phyloP scores from a whole-genome alignment of 2,329 filamentous ascomycete genomes.

The Orbilia ellipsospora region DNA sequence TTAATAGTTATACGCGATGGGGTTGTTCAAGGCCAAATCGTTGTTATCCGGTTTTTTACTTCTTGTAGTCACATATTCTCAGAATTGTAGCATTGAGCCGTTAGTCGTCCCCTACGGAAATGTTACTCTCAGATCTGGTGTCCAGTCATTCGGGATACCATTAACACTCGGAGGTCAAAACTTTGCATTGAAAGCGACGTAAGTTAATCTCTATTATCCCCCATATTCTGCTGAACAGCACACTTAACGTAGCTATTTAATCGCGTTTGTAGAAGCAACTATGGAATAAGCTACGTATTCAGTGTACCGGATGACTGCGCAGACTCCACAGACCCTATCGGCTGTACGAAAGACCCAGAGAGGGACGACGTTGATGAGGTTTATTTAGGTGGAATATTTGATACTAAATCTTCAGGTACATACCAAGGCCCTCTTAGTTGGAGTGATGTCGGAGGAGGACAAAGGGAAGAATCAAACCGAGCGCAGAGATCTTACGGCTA shows the following conservation, averaged over 20 bases:
- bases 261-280: too few species aligned
- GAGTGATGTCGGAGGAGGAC: neutral
- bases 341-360: too few species aligned
- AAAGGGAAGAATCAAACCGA: neutral
- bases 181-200: too few species aligned
- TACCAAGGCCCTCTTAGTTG: constrained; percentile 9
- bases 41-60: too few species aligned
- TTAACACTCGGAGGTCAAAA: neutral
- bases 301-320: too few species aligned
- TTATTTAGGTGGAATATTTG: constrained; percentile 7
- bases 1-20: too few species aligned
- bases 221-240: too few species aligned
- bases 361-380: neutral
- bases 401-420: constrained; percentile 5
- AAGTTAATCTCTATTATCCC: too few species aligned
- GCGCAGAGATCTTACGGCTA: neutral
- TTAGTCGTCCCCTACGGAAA: constrained; percentile 6
- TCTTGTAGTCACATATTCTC: neutral
- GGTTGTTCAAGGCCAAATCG: too few species aligned
- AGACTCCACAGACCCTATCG: too few species aligned
- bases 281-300: too few species aligned
- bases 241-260: too few species aligned
- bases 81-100: constrained; percentile 10
- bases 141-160: constrained; percentile 14
- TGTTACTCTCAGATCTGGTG: constrained; percentile 10